Conservation (phyloP, 2,329 filamentous ascomycete species). For the Colletotrichum sp. region DNA sequence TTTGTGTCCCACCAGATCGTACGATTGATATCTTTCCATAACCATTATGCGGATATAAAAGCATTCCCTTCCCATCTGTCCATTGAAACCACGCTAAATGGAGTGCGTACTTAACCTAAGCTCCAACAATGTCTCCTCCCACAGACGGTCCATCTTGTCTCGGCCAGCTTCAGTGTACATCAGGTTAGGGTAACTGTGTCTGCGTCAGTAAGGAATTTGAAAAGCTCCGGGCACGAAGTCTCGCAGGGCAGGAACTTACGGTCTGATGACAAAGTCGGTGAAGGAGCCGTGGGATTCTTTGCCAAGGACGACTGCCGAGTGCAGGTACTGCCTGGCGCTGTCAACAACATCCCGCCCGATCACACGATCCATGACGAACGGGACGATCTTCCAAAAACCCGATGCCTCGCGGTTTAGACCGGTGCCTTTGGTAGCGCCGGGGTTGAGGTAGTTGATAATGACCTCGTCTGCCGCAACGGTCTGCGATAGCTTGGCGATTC, state of each 20-base stretch:
- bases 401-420: conserved; percentile 10
- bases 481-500: conserved; percentile 19
- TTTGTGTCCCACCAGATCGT: too few relatives aligned
- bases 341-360: conserved; percentile 17
- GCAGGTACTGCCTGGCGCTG: conserved; percentile 25
- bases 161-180: not conserved
- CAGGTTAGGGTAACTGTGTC: not conserved
- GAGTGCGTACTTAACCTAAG: not conserved
- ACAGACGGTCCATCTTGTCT: not conserved
- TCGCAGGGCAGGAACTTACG: conserved; percentile 24
- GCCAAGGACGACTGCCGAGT: conserved; percentile 24
- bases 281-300: conserved; percentile 27
- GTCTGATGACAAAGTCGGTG: conserved; percentile 23
- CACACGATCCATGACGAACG: not conserved
- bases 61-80: too few relatives aligned
- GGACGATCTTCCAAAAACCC: not conserved
- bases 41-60: too few relatives aligned
- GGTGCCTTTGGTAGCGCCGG: conserved; percentile 23
- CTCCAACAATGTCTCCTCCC: not conserved
- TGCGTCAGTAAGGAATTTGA: not conserved
- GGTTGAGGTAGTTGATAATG: conserved; percentile 27
- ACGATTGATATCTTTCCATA: too few relatives aligned
- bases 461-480: conserved; percentile 22
- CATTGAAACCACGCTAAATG: not conserved
- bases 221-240: not conserved